These are phyloP conservation scores for Malania oleifera DNA, from an alignment of 164 flowering plant species.

Conservation along the genomic window DNA sequence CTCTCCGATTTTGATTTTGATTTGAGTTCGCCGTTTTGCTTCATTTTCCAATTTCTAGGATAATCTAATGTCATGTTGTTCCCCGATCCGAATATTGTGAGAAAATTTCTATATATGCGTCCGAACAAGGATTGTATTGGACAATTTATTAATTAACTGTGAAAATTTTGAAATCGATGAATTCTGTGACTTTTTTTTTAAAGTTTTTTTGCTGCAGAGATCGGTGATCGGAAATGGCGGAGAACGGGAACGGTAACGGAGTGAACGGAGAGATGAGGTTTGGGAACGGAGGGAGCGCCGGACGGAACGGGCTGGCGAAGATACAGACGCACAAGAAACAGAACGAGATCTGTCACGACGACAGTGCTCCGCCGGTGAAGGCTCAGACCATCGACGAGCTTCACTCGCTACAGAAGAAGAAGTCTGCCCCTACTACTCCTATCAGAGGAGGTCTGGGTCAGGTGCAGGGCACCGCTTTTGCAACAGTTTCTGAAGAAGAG, in stretches of 20 bases:
- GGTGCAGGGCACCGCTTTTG: constrained; percentile 24
- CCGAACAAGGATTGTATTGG: not conserved
- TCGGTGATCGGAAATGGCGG: constrained; percentile 29
- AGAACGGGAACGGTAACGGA: constrained; percentile 35
- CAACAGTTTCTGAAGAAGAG: constrained; percentile 52
- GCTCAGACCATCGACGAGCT: constrained; percentile 82
- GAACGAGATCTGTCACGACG: constrained; percentile 62
- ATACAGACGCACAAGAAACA: constrained; percentile 34
- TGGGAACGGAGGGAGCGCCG: constrained; percentile 12
- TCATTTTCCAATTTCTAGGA: not conserved
- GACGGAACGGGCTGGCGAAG: constrained; percentile 38
- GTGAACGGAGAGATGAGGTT: too few relatives aligned
- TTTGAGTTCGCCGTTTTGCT: not conserved
- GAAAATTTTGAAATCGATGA: not conserved
- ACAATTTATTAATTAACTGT: too few relatives aligned
- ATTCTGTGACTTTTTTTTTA: not conserved
- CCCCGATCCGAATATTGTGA: too few relatives aligned
- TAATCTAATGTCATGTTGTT: not conserved
- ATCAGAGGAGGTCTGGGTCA: constrained; percentile 22
- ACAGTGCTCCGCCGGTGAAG: constrained; percentile 50
- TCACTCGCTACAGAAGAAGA: constrained; percentile 76
- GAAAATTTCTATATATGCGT: too few relatives aligned
- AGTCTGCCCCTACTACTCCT: constrained; percentile 77
- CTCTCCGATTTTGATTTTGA: not conserved
- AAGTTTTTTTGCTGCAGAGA: not conserved